A percentile compares a stretch with the other conserved stretches of the same genome.
phyloP scores from a whole-genome alignment of 139 green algal genomes.

The Coelastrella sp. region DNA sequence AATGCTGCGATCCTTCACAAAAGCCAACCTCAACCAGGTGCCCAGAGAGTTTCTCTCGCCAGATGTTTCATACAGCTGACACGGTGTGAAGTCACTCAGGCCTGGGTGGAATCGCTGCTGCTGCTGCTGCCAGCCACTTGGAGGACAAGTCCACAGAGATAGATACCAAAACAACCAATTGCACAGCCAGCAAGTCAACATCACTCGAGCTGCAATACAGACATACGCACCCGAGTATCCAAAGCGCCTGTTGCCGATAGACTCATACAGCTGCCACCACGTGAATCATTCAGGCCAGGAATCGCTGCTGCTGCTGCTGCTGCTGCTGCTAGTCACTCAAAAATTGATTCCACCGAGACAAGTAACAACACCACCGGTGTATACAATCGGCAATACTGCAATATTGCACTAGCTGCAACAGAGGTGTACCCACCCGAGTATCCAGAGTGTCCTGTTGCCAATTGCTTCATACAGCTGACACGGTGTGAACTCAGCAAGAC shows the following conservation, averaged over 20 bases:
- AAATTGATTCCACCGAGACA: too few relatives aligned
- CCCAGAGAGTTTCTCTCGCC: not conserved
- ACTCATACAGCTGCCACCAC: not conserved
- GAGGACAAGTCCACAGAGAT: too few relatives aligned
- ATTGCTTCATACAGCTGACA: constrained; percentile 10
- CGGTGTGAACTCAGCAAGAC: not conserved
- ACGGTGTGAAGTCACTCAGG: not conserved
- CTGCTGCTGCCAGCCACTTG: not conserved
- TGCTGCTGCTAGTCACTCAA: too few relatives aligned
- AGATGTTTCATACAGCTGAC: not conserved
- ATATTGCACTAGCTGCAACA: not conserved
- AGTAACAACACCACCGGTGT: too few relatives aligned
- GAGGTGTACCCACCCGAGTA: not conserved
- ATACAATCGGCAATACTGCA: not conserved
- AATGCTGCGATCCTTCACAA: too few relatives aligned
- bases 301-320: not conserved
- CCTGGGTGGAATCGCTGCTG: not conserved
- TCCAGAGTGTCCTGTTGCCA: constrained; percentile 30
- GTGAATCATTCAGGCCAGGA: not conserved
- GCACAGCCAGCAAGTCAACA: not conserved
- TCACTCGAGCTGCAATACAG: not conserved
- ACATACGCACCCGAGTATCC: constrained; percentile 18
- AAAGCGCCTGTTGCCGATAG: constrained; percentile 25
- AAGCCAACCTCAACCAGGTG: too few relatives aligned
- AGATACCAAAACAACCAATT: too few relatives aligned